Evolutionary conservation across 2,329 filamentous ascomycete genomes (phyloP), one percentile per base, ranked within the genome.

Genomic region (Fusarium hostae): DNA sequence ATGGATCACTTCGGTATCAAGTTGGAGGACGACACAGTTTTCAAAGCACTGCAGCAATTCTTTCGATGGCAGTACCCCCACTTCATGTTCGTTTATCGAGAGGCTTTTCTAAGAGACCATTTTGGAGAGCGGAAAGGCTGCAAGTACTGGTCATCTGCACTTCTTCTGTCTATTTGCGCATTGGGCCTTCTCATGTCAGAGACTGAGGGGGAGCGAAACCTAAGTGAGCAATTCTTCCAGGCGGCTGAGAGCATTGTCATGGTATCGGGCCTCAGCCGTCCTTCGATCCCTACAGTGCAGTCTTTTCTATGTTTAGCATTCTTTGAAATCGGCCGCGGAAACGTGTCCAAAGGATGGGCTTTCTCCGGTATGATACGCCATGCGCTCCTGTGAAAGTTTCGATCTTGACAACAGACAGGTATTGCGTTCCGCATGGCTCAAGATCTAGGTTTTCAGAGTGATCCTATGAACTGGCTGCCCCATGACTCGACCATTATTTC

Each of bases 51-150:
- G 6, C 52, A 59, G 6, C 52, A 59, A 15, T 62, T 62, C n/a
- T 62, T 62, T 22, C 52, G 59, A 9, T 62, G 59, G 59, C 59
- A 62, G 22, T 62, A 62, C 2, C 59, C 59, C 9, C 59, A 62
- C 9, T 62, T 62, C 11, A 62, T 62, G 59, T 62, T 62, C 3
- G 26, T 62, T 5, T 62, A 62, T 2, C 18, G 59, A 9, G 59
- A 62, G 12, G 59, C 59, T 3, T 62, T 62, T 15, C 34, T 62
- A 4, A 58, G 59, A 47, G 59, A 62, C 28, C 52, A 62, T 59
- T 62, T 62, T 30, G 52, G 52, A 13, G 52, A 59, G 20, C 41
- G 41, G 0, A 40, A 44, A 47, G 59, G 59, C 3, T 62, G 59
- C 41, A 62, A 62, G 7, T 62, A 62, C 41, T 62, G 59, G 59